These are phyloP conservation scores for Globisporangium irregulare DNA, from an alignment of 352 stramenopile genomes.

Conservation along the genomic window DNA sequence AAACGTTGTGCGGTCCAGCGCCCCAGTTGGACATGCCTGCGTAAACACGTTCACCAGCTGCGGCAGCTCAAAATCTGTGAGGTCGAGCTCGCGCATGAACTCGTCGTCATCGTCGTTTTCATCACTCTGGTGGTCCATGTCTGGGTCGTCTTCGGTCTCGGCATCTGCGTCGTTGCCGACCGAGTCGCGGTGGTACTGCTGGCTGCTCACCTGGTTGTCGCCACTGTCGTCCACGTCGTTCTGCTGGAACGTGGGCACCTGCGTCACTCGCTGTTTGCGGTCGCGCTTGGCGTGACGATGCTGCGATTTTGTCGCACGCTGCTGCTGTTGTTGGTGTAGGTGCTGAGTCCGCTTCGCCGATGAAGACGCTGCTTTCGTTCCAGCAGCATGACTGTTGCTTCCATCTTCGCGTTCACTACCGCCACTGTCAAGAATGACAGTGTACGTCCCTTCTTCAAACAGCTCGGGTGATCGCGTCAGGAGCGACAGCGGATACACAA, in stretches of 20 bases:
- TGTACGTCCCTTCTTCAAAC: constrained; percentile 47
- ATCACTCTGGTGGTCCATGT: constrained; percentile 17
- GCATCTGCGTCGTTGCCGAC: constrained; percentile 20
- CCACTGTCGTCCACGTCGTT: constrained; percentile 17
- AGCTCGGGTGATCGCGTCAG: constrained; percentile 44
- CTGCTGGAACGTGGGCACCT: constrained; percentile 12
- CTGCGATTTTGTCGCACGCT: neutral
- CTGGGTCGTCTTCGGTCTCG: constrained; percentile 18
- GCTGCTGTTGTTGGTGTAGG: neutral
- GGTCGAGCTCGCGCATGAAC: constrained; percentile 54
- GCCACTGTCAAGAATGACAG: constrained; percentile 33
- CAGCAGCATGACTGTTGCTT: neutral
- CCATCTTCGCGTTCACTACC: neutral
- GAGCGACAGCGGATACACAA: constrained; percentile 74
- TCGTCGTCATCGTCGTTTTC: constrained; percentile 32
- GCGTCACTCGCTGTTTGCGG: constrained; percentile 12
- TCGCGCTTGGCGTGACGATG: constrained; percentile 12
- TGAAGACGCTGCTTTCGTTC: neutral
- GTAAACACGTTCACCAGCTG: constrained; percentile 84
- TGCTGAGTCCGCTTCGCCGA: constrained; percentile 8
- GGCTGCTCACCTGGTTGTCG: constrained; percentile 17
- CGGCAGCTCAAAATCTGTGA: constrained; percentile 81
- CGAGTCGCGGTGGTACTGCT: constrained; percentile 18
- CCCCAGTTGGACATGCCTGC: constrained; percentile 67
- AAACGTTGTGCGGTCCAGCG: constrained; percentile 71